Conservation (phyloP, 192 early-diverging fungal genomes). For the Backusella liffmaniae region DNA sequence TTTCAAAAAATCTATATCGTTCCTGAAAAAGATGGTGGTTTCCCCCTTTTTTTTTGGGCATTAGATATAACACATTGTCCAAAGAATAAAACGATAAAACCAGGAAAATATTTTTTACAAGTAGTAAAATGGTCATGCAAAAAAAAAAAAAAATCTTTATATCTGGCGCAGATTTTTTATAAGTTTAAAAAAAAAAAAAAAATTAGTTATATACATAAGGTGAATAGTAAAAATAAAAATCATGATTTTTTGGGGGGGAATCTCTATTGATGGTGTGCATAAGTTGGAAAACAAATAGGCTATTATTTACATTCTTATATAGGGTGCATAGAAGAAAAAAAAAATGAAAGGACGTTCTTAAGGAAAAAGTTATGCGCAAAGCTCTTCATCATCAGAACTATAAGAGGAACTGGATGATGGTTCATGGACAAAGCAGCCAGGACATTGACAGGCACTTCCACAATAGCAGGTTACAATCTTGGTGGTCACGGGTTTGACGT, state of each 20-base stretch:
- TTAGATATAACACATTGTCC: too few relatives aligned
- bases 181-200: neutral
- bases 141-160: neutral
- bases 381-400: constrained; percentile 31
- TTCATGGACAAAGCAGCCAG: constrained; percentile 37
- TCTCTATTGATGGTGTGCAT: constrained; percentile 10
- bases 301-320: constrained; percentile 8
- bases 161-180: neutral
- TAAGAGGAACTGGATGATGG: neutral
- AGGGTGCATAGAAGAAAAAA: neutral
- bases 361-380: neutral
- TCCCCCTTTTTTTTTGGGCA: too few relatives aligned
- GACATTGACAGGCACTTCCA: constrained; percentile 23
- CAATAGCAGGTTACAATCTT: constrained; percentile 34
- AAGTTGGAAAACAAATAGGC: constrained; percentile 4
- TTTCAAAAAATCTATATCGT: too few relatives aligned
- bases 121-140: neutral
- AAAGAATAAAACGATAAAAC: neutral
- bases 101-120: neutral
- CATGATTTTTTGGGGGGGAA: constrained; percentile 6
- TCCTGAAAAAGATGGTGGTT: too few relatives aligned
- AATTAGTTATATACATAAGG: neutral
- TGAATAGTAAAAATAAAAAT: neutral
- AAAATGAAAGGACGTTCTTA: neutral
- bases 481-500: constrained; percentile 7